phyloP scores from a whole-genome alignment of 345 rosid genomes.

The Lenwebbia sp. region DNA sequence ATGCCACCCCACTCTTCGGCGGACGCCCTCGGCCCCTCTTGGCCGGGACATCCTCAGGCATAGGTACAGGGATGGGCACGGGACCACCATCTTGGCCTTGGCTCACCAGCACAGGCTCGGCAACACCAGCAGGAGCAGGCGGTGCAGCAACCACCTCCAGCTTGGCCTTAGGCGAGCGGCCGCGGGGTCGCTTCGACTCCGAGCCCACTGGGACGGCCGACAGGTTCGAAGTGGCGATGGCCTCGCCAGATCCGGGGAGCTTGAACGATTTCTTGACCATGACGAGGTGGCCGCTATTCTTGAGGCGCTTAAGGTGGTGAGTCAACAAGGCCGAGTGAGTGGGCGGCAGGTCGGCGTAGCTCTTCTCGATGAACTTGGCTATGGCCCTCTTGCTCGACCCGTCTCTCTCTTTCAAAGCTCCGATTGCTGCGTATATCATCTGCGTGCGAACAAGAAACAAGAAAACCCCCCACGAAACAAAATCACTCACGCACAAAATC shows the following conservation, averaged over 20 bases:
- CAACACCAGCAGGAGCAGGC: background rate
- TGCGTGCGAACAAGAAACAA: background rate
- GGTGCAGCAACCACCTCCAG: background rate
- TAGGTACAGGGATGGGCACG: too few relatives aligned
- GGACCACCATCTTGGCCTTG: background rate
- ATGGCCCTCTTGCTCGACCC: slow-evolving; percentile 86
- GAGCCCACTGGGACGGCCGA: slow-evolving; percentile 6
- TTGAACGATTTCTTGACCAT: slow-evolving; percentile 57
- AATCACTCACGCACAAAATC: background rate
- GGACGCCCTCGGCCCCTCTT: too few relatives aligned
- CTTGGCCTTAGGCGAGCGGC: background rate
- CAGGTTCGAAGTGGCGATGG: background rate
- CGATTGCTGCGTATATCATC: slow-evolving; percentile 71
- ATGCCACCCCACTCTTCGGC: too few relatives aligned
- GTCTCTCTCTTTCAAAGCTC: slow-evolving; percentile 47
- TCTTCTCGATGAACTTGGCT: slow-evolving; percentile 45
- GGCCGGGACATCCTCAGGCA: too few relatives aligned
- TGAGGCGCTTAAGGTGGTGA: slow-evolving; percentile 50
- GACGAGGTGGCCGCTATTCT: slow-evolving; percentile 32
- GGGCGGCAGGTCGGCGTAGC: slow-evolving; percentile 30
- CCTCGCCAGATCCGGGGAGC: slow-evolving; percentile 17
- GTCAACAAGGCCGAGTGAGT: slow-evolving; percentile 44
- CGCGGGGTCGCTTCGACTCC: slow-evolving; percentile 20
- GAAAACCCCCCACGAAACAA: background rate
- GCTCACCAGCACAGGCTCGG: background rate